Base-by-base conservation (phyloP, 345 rosid genomes). In the Eucalyptus cloeziana region DNA sequence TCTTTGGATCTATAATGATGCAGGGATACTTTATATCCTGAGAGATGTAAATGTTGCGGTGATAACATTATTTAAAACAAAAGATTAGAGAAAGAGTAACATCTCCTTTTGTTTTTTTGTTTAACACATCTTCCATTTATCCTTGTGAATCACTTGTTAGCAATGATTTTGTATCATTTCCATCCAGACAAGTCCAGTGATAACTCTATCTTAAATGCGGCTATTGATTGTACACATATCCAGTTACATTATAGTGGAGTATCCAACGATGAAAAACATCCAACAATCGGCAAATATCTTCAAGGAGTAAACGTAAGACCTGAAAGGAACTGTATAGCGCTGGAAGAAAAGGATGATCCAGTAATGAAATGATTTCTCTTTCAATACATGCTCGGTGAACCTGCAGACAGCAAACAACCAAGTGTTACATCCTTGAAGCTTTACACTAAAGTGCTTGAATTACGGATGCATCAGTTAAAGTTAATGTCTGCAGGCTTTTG, bases 281-380 rank as follows among this genome's bases (percentile, higher is more conserved):
- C 71, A 67, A 76, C 24, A 60, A 50, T 85, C 13, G 15, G 62
- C 31, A 86, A 76, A 67, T 83, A 30, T 43, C 19, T 49, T 56
- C 44, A 37, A 40, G 49, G 49, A 54, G 87, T 86, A 81, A 67
- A 90, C 44, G 22, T 88, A 86, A 85, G 85, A 98, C 99, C 99
- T 98, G 95, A 94, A 98, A 98, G 69, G 99, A 98, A 86, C 97
- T 87, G 86, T 96, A 98, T 51, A 97, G 94, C 17, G 99, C 92
- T 58, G 99, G 99, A 90, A 96, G 98, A 89, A 98, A 98, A 86
- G 99, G 99, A 93, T 98, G 99, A 93, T 98, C 99, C 91, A 98
- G 91, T 89, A 90, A 94, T 30, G 98, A 93, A 90, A 95, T 96
- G 58, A 98, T 98, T 92, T 96, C 99, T 92, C 99, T 94, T 94